Base-by-base conservation (phyloP, 2,329 filamentous ascomycete genomes). In the Tolypocladium amazonense region DNA sequence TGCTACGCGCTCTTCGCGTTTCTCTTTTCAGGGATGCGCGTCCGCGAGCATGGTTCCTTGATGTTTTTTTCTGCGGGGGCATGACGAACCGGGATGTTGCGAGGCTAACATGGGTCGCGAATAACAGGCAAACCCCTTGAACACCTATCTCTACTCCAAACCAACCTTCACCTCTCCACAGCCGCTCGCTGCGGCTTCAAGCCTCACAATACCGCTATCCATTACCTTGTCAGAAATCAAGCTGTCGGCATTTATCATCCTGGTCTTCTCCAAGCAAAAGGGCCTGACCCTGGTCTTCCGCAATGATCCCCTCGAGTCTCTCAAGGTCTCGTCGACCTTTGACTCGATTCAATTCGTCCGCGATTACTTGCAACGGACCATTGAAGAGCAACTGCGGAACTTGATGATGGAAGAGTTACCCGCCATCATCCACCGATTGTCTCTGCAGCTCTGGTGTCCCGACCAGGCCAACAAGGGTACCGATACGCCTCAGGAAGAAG, bases 301-400 rank as follows among this genome's bases (percentile, higher is more conserved):
- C 68, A 97, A 99, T 82, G 94, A 99, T 72, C 94, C 94, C 5
- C 85, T 99, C 62, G 94, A 99, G 72, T 97, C 93, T 5, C 86
- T 99, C 69, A 97, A 97, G 78, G 94, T 99, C 65, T 97, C 93
- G 0, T 97, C 93, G 66, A 99, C 94, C 53, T 99, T 99, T 74
- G 94, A 99, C 77, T 96, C 93, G 15, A 99, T 99, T 69, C 93
- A 94, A 53, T 99, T 99, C 70, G 94, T 99, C 63, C 88, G 94
- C 66, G 92, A 99, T 73, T 97, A 97, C 73, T 79, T 99, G 60
- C 94, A 99, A 71, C 89, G 90, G 72, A 96, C 93, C 62, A 99
- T 99, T 67, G 94, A 99, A 75, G 89, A 85, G 57, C 94, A 97
- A 73, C 77, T 99, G 62, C 87, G 94, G 37, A 91, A 92, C 59